Base-by-base conservation (phyloP, 352 stramenopile species). In the Achlya hypogyna region DNA sequence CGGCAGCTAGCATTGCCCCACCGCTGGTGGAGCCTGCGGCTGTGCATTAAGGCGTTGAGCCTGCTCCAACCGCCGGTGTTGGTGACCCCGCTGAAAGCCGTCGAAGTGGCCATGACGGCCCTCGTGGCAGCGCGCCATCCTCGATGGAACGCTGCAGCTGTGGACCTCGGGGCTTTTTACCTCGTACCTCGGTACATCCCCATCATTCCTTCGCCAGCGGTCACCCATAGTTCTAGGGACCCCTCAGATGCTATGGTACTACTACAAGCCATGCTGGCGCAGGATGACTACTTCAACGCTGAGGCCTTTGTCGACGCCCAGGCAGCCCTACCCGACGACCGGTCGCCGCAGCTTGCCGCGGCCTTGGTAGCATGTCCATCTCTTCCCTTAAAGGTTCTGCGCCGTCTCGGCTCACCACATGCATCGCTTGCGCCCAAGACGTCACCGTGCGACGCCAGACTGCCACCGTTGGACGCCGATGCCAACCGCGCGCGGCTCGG, bases 111-210 rank as follows among this genome's bases (percentile, higher is more conserved):
- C 42, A 28, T 67, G 45, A 18, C 8, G 5, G 23, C 16, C 31
- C 38, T 67, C 16, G 23, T 58, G 27, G 28, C 25, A 20, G 22
- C n/a, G 6, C n/a, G 22, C 25, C 22, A 34, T 4, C 18, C 14
- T 4, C 28, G 34, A 35, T 67, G 60, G 60, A 54, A 67, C 23
- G 43, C 43, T 18, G 51, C 60, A 0, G 60, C 32, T 12, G 60
- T 67, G 4, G 60, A 67, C 25, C 22, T 67, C n/a, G 56, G 60
- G n/a, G 34, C 28, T 5, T 28, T 31, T 20, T 67, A 67, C 45
- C 27, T 18, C 40, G 22, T 58, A 18, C 60, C 60, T 16, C n/a
- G 28, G 60, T 67, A 58, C 20, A 16, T 14, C 42, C 6, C n/a
- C 31, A 3, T 2, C 49, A 56, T 10, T 56, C 2, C 49, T 12